A percentile compares a stretch with the other conserved stretches of the same genome.
Conservation (phyloP, 139 green algal genomes). For the Coelastrella sp. region DNA sequence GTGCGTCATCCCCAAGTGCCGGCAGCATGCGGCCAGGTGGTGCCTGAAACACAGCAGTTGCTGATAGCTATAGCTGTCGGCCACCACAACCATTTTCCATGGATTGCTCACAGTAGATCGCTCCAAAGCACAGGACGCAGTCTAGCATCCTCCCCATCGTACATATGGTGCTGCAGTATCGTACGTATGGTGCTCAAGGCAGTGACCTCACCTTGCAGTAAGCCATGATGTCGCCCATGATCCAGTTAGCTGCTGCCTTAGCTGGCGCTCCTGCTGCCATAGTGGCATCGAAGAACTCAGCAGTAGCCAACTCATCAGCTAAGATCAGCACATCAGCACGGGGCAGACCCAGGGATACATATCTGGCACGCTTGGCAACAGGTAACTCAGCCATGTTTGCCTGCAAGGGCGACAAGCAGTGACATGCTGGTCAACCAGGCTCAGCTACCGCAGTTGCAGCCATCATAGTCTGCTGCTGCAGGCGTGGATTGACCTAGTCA, state of each 20-base stretch:
- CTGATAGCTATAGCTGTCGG: too few relatives aligned
- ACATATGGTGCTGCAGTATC: too few relatives aligned
- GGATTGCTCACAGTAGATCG: too few relatives aligned
- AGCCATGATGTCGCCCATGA: constrained; percentile 94
- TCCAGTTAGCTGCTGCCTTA: constrained; percentile 95
- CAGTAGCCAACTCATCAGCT: constrained; percentile 83
- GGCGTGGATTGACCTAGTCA: too few relatives aligned
- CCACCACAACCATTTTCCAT: too few relatives aligned
- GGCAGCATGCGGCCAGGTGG: too few relatives aligned
- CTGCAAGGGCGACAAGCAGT: constrained; percentile 34
- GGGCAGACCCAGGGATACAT: constrained; percentile 79
- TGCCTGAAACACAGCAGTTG: too few relatives aligned
- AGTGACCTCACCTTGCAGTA: constrained; percentile 75
- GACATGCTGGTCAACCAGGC: not conserved
- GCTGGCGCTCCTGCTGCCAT: constrained; percentile 75
- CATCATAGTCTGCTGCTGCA: not conserved
- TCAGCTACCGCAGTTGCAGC: not conserved
- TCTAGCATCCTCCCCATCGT: too few relatives aligned
- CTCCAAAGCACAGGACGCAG: too few relatives aligned
- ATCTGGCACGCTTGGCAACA: constrained; percentile 73
- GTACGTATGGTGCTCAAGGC: too few relatives aligned
- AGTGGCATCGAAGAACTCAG: constrained; percentile 81
- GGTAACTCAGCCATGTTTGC: constrained; percentile 89
- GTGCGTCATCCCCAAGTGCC: too few relatives aligned
- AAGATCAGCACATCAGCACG: constrained; percentile 87